phyloP scores from a whole-genome alignment of 2,329 filamentous ascomycete genomes.

The Aspergillus pseudonomiae region DNA sequence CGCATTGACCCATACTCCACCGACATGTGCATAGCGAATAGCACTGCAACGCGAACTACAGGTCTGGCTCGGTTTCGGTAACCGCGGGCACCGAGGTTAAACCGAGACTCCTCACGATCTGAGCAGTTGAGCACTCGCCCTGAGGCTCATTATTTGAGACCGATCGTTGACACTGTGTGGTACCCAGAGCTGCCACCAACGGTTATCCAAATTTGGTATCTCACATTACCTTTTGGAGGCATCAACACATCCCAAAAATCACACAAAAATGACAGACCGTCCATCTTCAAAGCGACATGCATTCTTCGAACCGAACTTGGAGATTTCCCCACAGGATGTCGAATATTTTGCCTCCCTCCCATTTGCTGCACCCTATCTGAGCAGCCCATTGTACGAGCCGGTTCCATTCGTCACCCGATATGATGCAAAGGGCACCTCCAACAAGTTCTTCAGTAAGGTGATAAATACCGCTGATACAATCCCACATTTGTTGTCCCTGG shows the following conservation, averaged over 20 bases:
- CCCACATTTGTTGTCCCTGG: constrained; percentile 18
- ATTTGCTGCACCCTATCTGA: constrained; percentile 7
- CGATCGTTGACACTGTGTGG: not conserved
- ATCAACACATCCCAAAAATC: not conserved
- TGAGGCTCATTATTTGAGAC: not conserved
- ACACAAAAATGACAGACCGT: not conserved
- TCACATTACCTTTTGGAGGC: not conserved
- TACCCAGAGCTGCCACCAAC: not conserved
- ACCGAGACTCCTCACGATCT: not conserved
- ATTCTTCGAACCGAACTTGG: constrained; percentile 10
- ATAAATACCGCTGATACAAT: constrained; percentile 24
- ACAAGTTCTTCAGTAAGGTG: constrained; percentile 21
- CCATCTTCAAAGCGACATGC: constrained; percentile 3
- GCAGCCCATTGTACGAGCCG: constrained; percentile 5
- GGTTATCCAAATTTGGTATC: too few relatives aligned
- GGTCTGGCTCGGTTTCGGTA: not conserved
- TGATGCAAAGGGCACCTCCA: constrained; percentile 15
- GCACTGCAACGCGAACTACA: not conserved
- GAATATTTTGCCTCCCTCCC: constrained; percentile 11
- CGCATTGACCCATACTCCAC: not conserved
- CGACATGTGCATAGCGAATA: not conserved
- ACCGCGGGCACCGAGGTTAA: not conserved
- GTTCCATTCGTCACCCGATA: constrained; percentile 19
- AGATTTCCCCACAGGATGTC: constrained; percentile 9
- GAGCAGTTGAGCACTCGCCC: not conserved